phyloP scores from a whole-genome alignment of 225 moss, liverwort and hornwort species.

The Straminergon stramineum region DNA sequence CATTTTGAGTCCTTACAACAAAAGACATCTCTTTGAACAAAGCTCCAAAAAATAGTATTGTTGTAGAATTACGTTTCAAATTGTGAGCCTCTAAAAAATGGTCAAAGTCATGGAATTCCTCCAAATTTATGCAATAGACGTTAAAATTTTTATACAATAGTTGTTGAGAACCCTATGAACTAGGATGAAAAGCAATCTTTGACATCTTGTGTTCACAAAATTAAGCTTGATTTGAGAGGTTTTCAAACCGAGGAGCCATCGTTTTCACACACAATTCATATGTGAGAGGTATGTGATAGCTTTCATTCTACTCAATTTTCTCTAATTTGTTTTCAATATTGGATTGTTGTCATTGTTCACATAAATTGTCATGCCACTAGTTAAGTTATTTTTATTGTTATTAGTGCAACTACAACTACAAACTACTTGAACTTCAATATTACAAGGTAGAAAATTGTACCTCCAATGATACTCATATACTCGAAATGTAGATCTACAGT shows the following conservation, averaged over 20 bases:
- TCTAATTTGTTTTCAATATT: not conserved
- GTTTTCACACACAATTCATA: not conserved
- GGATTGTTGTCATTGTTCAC: not conserved
- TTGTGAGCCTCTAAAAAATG: no score
- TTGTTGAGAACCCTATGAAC: not conserved
- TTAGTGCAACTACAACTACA: not conserved
- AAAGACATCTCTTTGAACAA: not conserved
- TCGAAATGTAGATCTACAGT: constrained; percentile 24
- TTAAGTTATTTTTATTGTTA: not conserved
- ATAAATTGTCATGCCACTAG: no score
- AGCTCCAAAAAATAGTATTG: not conserved
- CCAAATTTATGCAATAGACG: not conserved
- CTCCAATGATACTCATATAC: constrained; percentile 57
- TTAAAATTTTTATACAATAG: not conserved
- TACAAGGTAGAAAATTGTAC: constrained; percentile 2
- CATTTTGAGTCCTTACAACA: not conserved
- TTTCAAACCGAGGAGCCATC: no score
- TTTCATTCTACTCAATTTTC: not conserved
- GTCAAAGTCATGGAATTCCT: not conserved
- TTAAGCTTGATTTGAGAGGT: not conserved
- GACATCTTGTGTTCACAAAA: not conserved
- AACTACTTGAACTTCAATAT: not conserved
- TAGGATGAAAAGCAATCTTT: not conserved
- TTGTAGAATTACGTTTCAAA: not conserved
- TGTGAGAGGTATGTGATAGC: not conserved